Base-by-base conservation (phyloP, 192 early-diverging fungal species). In the Backusella morwellensis region DNA sequence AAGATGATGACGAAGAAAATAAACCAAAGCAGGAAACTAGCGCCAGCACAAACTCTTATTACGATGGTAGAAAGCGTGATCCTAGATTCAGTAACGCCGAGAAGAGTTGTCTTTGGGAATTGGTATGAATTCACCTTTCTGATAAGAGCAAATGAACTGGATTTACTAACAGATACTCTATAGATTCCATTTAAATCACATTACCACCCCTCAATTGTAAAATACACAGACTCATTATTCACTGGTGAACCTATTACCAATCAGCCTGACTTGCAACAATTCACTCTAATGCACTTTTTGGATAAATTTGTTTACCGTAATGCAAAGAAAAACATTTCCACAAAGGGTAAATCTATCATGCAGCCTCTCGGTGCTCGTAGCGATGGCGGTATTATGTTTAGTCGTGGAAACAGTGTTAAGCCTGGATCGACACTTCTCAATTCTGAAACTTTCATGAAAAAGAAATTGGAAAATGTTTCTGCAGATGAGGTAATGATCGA, bases 271-370 rank as follows among this genome's bases (percentile, higher is more conserved):
- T 87, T 99, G 70, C 93, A 95, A 79, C 93, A 92, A 79, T 95
- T 97, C 83, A 96, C 96, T 14, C 84, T 98, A 52, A 85, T 92
- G 66, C 95, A 97, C 76, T 99, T 99, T 87, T 89, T 99, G 66
- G 97, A 99, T 78, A 88, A 93, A 47, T 98, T 99, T 88, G 94
- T 98, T 32, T 97, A 91, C 86, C 95, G 96, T 83, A 96, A 96
- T 86, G 93, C 97, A 52, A 97, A 97, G 85, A 92, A 92, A 75
- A 76, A 82, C 34, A 75, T 82, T 21, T 79, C 85, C 1, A 89
- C 91, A 59, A 88, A 91, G 47, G 92, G 90, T 19, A 77, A n/a
- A 63, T 85, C 82, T n/a, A 88, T 89, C 75, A 91, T 90, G 87
- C 91, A 90, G 84, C 89, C 85, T 85, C 73, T 85, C 77, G 86